Evolutionary conservation across 768 basidiomycete species (phyloP).

Genomic region (Cystobasidium onofrii): DNA sequence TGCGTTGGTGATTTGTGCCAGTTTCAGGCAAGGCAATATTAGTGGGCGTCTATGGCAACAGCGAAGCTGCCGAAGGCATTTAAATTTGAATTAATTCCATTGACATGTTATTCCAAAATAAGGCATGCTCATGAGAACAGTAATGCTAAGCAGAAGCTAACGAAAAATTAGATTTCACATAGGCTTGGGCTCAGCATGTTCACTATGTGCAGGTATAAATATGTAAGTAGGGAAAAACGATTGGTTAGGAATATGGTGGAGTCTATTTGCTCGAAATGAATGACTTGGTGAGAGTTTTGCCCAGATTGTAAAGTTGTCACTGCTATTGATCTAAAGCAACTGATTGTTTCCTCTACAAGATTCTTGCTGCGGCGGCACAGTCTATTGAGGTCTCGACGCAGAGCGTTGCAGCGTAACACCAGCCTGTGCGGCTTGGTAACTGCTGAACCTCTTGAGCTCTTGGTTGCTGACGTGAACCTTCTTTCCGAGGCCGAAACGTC

Average conservation of each 20-base stretch:
- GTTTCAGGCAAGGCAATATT: not conserved
- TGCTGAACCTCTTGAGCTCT: conserved; percentile 76
- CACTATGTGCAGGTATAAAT: not conserved
- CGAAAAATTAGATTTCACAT: not conserved
- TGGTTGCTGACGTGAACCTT: conserved; percentile 46
- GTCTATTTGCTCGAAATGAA: not conserved
- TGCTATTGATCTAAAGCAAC: not conserved
- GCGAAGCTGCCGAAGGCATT: too few species aligned
- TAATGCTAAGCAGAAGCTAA: not conserved
- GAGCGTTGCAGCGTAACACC: conserved; percentile 64
- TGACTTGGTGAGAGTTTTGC: not conserved
- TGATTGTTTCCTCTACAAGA: not conserved
- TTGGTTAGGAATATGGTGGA: not conserved
- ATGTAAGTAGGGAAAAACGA: not conserved
- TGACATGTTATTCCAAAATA: not conserved
- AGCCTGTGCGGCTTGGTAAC: conserved; percentile 71
- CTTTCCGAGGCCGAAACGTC: conserved; percentile 72
- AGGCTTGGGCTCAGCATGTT: too few species aligned
- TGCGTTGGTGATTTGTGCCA: too few species aligned
- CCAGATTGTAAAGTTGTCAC: not conserved
- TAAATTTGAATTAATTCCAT: not conserved
- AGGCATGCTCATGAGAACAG: not conserved
- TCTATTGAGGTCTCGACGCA: conserved; percentile 35
- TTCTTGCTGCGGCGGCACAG: not conserved
- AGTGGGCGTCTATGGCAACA: too few species aligned